Evolutionary conservation across 495 filamentous ascomycete species (phyloP).

Genomic region (Trichoderma orchidacearum): DNA sequence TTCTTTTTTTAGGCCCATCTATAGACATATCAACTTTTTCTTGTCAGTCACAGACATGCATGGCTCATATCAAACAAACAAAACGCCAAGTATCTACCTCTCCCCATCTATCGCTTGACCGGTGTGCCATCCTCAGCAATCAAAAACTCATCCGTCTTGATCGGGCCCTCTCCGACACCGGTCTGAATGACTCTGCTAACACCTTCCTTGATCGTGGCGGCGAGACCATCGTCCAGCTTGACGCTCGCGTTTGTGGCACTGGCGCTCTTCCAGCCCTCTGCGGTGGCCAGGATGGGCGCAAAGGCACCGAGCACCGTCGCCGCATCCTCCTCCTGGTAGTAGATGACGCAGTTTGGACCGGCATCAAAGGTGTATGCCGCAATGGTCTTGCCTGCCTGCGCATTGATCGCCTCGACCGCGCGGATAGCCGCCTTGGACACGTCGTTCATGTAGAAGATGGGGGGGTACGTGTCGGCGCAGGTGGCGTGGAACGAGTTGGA

Average conservation of each 20-base stretch:
- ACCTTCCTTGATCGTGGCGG: slow-evolving; percentile 55
- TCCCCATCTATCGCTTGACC: slow-evolving; percentile 9
- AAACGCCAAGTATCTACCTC: neutral
- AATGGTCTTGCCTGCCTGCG: slow-evolving; percentile 52
- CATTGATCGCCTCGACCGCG: slow-evolving; percentile 80
- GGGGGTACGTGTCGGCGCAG: slow-evolving; percentile 87
- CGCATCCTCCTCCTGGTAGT: slow-evolving; percentile 71
- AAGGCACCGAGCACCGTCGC: slow-evolving; percentile 59
- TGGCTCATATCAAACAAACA: neutral
- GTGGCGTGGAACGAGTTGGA: slow-evolving; percentile 94
- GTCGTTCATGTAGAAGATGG: slow-evolving; percentile 98
- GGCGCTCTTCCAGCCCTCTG: slow-evolving; percentile 48
- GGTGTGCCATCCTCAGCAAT: slow-evolving; percentile 56
- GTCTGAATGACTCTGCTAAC: slow-evolving; percentile 84
- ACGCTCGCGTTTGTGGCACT: slow-evolving; percentile 31
- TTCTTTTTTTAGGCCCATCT: neutral
- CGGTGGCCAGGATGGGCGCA: slow-evolving; percentile 33
- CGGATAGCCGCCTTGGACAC: slow-evolving; percentile 71
- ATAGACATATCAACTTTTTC: neutral
- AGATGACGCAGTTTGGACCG: slow-evolving; percentile 92
- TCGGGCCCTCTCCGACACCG: slow-evolving; percentile 78
- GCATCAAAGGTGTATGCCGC: slow-evolving; percentile 97
- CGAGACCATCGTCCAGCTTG: slow-evolving; percentile 41
- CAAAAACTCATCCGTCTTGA: slow-evolving; percentile 63
- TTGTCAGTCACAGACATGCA: neutral